Evolutionary conservation across 108 stramenopile genomes (phyloP).

Genomic region (Cyclotella cryptica): DNA sequence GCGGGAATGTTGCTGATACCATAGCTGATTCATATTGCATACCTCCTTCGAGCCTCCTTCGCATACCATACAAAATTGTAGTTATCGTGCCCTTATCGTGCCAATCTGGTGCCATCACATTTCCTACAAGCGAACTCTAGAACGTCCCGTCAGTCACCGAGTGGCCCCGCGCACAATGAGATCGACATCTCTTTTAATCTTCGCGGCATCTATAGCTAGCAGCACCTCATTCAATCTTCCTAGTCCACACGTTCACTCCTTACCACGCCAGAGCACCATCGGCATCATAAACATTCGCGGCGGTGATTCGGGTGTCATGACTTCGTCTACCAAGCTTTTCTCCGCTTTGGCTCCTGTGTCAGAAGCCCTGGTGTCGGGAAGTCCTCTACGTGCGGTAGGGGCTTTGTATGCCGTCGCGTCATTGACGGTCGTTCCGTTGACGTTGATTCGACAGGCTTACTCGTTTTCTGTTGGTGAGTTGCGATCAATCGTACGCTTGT

Average conservation of each 20-base stretch:
- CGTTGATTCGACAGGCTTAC: conserved; percentile 41
- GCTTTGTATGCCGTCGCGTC: conserved; percentile 40
- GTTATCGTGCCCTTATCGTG: too few relatives aligned
- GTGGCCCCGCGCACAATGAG: not conserved
- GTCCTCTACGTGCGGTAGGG: conserved; percentile 34
- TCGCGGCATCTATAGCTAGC: not conserved
- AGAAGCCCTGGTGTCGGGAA: conserved; percentile 37
- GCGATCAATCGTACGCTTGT: not conserved
- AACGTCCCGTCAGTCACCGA: too few relatives aligned
- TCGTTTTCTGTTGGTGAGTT: conserved; percentile 48
- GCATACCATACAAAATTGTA: too few relatives aligned
- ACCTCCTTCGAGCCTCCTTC: too few relatives aligned
- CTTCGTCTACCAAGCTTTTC: conserved; percentile 16
- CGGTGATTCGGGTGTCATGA: conserved; percentile 21
- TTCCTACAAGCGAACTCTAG: too few relatives aligned
- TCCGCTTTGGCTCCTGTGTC: conserved; percentile 23
- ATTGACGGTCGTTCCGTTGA: conserved; percentile 43
- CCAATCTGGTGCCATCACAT: too few relatives aligned
- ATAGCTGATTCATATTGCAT: too few relatives aligned
- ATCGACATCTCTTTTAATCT: not conserved
- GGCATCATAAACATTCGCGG: conserved; percentile 30
- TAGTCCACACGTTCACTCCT: not conserved
- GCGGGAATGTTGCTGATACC: too few relatives aligned
- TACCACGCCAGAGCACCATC: not conserved
- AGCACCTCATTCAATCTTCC: conserved; percentile 9